Conservation (phyloP, 495 filamentous ascomycete genomes). For the Parathielavia appendiculata region DNA sequence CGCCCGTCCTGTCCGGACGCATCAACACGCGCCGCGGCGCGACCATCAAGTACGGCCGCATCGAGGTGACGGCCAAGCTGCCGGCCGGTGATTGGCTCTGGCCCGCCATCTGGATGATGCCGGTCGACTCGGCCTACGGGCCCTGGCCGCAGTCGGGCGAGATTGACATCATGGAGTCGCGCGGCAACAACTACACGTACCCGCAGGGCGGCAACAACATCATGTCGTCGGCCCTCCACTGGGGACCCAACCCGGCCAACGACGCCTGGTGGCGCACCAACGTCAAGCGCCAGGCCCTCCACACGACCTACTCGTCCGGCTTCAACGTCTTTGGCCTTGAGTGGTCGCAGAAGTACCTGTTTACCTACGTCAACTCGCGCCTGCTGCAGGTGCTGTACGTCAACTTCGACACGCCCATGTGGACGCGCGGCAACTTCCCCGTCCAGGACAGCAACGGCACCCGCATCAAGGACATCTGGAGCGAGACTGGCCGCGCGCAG, state of each 20-base stretch:
- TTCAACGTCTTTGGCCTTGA: constrained; percentile 76
- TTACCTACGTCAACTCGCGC: constrained; percentile 77
- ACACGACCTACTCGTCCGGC: constrained; percentile 62
- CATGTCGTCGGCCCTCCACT: constrained; percentile 73
- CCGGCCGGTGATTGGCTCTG: constrained; percentile 81
- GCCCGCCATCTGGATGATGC: constrained; percentile 92
- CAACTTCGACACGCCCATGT: constrained; percentile 67
- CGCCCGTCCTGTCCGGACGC: constrained; percentile 72
- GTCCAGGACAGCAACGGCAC: constrained; percentile 63
- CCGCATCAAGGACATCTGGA: constrained; percentile 61
- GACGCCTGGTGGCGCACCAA: constrained; percentile 76
- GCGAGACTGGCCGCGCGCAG: constrained; percentile 52
- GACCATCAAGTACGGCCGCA: constrained; percentile 71
- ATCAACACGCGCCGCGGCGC: constrained; percentile 66
- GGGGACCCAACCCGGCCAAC: constrained; percentile 58
- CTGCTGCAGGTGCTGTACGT: constrained; percentile 75
- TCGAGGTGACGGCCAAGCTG: constrained; percentile 72
- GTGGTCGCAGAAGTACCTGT: constrained; percentile 84
- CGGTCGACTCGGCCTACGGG: constrained; percentile 65
- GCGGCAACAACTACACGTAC: constrained; percentile 75
- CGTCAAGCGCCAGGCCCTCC: constrained; percentile 66
- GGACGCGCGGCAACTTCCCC: constrained; percentile 71
- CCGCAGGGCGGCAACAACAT: constrained; percentile 75
- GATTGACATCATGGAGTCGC: constrained; percentile 74
- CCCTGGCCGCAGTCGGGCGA: constrained; percentile 78